A percentile compares a stretch with the other conserved stretches of the same genome.
Evolutionary conservation across 2,329 filamentous ascomycete species (phyloP).

Genomic region (Capronia epimyces): DNA sequence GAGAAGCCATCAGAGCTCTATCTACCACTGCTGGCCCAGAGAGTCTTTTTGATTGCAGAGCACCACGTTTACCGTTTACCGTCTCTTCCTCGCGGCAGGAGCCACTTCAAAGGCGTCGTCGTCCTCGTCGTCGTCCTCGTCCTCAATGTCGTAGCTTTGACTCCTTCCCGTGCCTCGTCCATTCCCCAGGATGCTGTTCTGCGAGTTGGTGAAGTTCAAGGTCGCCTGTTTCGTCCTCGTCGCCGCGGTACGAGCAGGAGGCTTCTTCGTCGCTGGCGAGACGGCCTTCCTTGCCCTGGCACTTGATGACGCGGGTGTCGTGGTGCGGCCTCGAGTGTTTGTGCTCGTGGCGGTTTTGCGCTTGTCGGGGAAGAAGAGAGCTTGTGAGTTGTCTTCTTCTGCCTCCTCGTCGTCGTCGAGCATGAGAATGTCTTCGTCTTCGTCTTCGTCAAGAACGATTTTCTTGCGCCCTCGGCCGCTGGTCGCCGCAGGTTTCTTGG

Average conservation of each 20-base stretch:
- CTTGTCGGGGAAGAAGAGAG: slow-evolving; percentile 27
- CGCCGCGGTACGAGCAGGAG: slow-evolving; percentile 35
- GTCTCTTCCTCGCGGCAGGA: slow-evolving; percentile 25
- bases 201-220: slow-evolving; percentile 40
- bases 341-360: slow-evolving; percentile 12
- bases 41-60: no score
- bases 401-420: slow-evolving; percentile 38
- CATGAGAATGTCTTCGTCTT: slow-evolving; percentile 39
- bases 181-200: slow-evolving; percentile 30
- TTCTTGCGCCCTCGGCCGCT: slow-evolving; percentile 32
- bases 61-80: no score
- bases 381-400: slow-evolving; percentile 30
- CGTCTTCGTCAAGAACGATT: slow-evolving; percentile 28
- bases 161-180: slow-evolving; percentile 4
- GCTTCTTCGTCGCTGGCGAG: slow-evolving; percentile 32
- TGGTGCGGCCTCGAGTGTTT: slow-evolving; percentile 15
- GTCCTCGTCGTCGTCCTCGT: slow-evolving; percentile 34
- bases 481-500: slow-evolving; percentile 31
- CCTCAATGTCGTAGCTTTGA: slow-evolving; percentile 32
- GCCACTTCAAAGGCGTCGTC: slow-evolving; percentile 46
- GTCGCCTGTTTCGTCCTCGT: slow-evolving; percentile 34
- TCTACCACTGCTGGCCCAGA: no score
- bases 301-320: slow-evolving; percentile 1
- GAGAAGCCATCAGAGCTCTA: no score
- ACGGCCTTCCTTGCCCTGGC: slow-evolving; percentile 18